phyloP scores from a whole-genome alignment of 2,329 filamentous ascomycete species.

The Botrytis deweyae region DNA sequence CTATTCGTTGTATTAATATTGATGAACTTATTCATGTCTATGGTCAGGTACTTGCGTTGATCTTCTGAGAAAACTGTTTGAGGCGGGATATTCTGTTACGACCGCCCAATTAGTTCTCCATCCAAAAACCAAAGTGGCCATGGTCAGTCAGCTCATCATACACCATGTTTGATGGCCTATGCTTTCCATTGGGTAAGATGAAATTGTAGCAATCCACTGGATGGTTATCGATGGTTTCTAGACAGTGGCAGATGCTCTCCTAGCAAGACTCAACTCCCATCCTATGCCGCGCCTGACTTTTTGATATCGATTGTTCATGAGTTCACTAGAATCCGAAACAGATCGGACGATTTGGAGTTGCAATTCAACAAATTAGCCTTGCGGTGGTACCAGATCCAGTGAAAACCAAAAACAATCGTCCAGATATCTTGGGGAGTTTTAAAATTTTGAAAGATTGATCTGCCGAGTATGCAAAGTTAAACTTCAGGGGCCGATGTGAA shows the following conservation, averaged over 20 bases:
- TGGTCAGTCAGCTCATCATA: not conserved
- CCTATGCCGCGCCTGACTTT: not conserved
- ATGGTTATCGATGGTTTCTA: not conserved
- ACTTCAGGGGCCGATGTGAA: not conserved
- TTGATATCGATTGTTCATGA: not conserved
- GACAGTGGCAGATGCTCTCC: not conserved
- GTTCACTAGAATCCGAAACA: not conserved
- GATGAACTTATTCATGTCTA: not conserved
- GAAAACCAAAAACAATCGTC: not conserved
- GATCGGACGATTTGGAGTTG: not conserved
- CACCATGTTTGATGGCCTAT: not conserved
- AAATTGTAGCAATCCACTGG: not conserved
- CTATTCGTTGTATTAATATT: not conserved
- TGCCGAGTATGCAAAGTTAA: not conserved
- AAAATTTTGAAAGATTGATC: not conserved
- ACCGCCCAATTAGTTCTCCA: not conserved
- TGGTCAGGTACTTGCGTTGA: not conserved
- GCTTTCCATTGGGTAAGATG: not conserved
- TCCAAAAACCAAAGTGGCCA: not conserved
- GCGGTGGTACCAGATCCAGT: not conserved
- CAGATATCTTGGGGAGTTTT: not conserved
- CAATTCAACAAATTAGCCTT: not conserved
- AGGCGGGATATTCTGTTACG: not conserved
- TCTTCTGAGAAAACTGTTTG: not conserved
- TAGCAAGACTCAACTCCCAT: not conserved